Conservation (phyloP, 2,329 filamentous ascomycete genomes). For the Leptoxyphium fumago region DNA sequence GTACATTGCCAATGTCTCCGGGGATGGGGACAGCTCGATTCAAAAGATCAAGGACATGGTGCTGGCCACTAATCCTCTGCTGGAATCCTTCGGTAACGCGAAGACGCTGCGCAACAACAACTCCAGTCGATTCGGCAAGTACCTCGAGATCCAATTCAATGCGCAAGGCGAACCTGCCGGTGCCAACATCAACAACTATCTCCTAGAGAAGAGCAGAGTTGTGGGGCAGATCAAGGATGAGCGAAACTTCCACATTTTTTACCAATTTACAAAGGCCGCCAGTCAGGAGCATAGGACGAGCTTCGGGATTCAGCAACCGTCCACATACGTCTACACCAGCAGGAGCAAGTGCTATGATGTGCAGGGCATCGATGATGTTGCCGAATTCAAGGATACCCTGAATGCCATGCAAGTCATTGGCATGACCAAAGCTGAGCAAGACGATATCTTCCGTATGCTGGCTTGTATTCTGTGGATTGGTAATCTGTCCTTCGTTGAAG, state of each 20-base stretch:
- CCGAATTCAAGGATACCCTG: constrained; percentile 79
- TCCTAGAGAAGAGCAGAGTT: constrained; percentile 88
- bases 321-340: constrained; percentile 88
- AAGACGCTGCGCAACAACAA: constrained; percentile 98
- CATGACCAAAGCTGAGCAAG: constrained; percentile 73
- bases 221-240: constrained; percentile 91
- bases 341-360: constrained; percentile 91
- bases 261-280: constrained; percentile 93
- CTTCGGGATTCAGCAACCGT: constrained; percentile 84
- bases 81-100: constrained; percentile 96
- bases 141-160: constrained; percentile 95
- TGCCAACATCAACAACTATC: constrained; percentile 95
- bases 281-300: constrained; percentile 71
- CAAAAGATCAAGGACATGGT: constrained; percentile 99
- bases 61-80: constrained; percentile 86
- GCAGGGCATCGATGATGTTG: constrained; percentile 78
- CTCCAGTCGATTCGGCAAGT: constrained; percentile 95
- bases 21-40: constrained; percentile 69
- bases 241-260: constrained; percentile 98
- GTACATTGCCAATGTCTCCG: constrained; percentile 95
- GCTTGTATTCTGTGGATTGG: constrained; percentile 86
- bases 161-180: constrained; percentile 78
- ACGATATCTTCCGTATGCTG: constrained; percentile 92
- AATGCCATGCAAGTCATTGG: constrained; percentile 94
- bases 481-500: constrained; percentile 81